These are phyloP conservation scores for Russula brevipes DNA, from an alignment of 768 basidiomycete genomes.

Conservation along the genomic window DNA sequence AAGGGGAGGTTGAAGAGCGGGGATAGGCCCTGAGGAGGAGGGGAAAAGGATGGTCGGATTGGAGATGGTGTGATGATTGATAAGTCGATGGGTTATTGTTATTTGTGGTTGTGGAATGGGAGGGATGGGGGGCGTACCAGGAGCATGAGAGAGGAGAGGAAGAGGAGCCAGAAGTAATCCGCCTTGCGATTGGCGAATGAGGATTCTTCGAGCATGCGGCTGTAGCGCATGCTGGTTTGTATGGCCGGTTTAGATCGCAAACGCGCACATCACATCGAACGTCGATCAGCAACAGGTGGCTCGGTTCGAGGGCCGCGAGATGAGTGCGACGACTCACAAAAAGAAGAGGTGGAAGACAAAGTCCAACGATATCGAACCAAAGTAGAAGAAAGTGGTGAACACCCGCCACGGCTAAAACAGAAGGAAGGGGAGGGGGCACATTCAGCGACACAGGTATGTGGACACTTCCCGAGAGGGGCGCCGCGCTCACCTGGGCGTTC, in stretches of 20 bases:
- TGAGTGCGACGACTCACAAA: constrained; percentile 58
- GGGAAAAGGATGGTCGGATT: too few relatives aligned
- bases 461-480: too few relatives aligned
- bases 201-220: constrained; percentile 93
- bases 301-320: too few relatives aligned
- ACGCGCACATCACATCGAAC: too few relatives aligned
- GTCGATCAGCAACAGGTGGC: too few relatives aligned
- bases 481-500: constrained; percentile 64
- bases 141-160: constrained; percentile 78
- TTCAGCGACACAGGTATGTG: too few relatives aligned
- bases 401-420: constrained; percentile 72
- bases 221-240: constrained; percentile 98
- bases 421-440: too few relatives aligned
- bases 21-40: constrained; percentile 54
- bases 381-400: constrained; percentile 91
- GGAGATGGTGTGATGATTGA: too few relatives aligned
- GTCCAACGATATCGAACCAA: constrained; percentile 88
- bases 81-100: too few relatives aligned
- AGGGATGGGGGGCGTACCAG: constrained; percentile 49
- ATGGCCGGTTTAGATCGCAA: too few relatives aligned
- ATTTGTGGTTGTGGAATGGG: not conserved
- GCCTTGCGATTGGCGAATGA: constrained; percentile 87
- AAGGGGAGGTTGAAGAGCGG: constrained; percentile 90
- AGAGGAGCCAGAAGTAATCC: constrained; percentile 93
- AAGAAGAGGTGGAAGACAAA: constrained; percentile 98